Base-by-base conservation (phyloP, 2,329 filamentous ascomycete species). In the Trichoderma cornu-damae region DNA sequence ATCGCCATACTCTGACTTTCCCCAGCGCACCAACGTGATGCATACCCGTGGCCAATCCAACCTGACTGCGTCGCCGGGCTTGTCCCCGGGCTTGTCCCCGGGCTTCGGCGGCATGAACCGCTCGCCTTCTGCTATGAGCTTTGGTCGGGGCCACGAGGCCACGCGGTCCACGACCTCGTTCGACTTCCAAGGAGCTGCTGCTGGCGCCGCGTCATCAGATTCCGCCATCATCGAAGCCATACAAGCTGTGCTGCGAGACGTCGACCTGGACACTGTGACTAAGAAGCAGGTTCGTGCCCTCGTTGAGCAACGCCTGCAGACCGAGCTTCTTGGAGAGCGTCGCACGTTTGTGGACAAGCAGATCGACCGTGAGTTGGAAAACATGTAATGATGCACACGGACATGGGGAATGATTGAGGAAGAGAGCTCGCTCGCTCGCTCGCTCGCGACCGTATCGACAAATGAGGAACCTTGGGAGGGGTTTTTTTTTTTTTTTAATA, bases 201-300 rank as follows among this genome's bases (percentile, higher is more conserved):
- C 77, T 43, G 71, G 77, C 57, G 77, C 76, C 22, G 90, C 89
- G 0, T 89, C 90, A 0, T 89, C 88, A 63, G 92, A 97, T 66
- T 78, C 77, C 44, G 81, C 84, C 60, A 96, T 99, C 62, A 80
- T 90, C 16, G 89, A 95, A 60, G 88, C 89, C 1, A 93, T 97
- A 61, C 88, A 90, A 67, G 78, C 81, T 50, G 94, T 94, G 65
- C 78, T 99, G 61, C 75, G 80, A 14, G 93, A 96, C 67, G 91
- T 96, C 0, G 93, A 99, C 71, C 79, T 99, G 40, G 94, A 99
- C 70, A 93, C 83, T n/a, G 90, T 97, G 47, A 99, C 94, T 6
- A 99, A 97, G 85, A 99, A 99, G 77, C 93, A 97, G 75, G 87
- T 94, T 57, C 82, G 89, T 50, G 92, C 89, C 3, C 80, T 97